phyloP scores from a whole-genome alignment of 768 basidiomycete genomes.

The Termitomyces sp. region DNA sequence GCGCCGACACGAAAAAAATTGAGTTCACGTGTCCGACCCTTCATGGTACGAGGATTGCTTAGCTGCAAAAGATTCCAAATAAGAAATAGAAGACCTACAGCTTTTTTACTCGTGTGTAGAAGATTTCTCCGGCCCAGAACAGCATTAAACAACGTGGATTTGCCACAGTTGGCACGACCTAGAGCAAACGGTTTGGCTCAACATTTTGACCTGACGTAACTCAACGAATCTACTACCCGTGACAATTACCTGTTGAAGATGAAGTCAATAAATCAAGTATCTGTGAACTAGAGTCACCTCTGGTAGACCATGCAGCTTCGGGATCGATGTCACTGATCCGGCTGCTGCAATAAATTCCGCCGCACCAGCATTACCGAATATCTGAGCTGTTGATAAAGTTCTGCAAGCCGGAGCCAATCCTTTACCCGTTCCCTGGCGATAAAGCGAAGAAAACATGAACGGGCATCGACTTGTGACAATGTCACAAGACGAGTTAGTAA shows the following conservation, averaged over 20 bases:
- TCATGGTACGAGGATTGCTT: background rate
- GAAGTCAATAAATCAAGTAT: background rate
- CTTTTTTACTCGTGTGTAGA: slow-evolving; percentile 62
- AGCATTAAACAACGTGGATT: slow-evolving; percentile 69
- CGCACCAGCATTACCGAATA: slow-evolving; percentile 25
- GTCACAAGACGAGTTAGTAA: background rate
- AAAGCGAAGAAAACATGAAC: slow-evolving; percentile 7
- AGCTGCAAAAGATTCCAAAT: background rate
- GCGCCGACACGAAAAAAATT: slow-evolving; percentile 70
- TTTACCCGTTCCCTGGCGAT: slow-evolving; percentile 4
- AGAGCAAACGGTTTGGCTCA: background rate
- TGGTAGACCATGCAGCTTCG: slow-evolving; percentile 35
- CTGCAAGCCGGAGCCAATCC: background rate
- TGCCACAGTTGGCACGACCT: slow-evolving; percentile 80
- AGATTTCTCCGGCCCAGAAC: slow-evolving; percentile 55
- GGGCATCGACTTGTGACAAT: background rate
- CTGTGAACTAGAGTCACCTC: slow-evolving; percentile 26
- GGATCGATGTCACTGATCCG: slow-evolving; percentile 30
- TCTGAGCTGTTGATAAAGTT: slow-evolving; percentile 11
- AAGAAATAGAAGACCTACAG: slow-evolving; percentile 39
- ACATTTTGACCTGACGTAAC: background rate
- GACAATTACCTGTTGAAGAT: slow-evolving; percentile 33
- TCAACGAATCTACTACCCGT: slow-evolving; percentile 25
- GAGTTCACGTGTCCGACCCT: slow-evolving; percentile 71
- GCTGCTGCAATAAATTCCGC: slow-evolving; percentile 38